These are phyloP conservation scores for Raffaelea deltoideospora DNA, from an alignment of 2,329 filamentous ascomycete genomes.

Conservation along the genomic window DNA sequence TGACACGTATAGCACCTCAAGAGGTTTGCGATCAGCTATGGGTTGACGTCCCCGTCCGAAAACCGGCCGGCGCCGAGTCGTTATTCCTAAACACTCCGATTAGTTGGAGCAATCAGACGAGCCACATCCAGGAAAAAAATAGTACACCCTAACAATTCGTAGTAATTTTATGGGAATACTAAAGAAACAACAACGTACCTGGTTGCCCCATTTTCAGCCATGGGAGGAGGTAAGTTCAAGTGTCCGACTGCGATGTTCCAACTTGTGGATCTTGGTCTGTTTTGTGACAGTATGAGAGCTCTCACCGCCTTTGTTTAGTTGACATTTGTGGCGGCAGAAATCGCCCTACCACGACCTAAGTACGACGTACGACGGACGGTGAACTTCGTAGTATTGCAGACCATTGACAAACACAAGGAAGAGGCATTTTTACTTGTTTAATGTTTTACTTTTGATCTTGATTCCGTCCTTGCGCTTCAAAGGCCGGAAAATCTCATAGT, in stretches of 20 bases:
- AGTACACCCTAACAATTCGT: not conserved
- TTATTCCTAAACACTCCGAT: not conserved
- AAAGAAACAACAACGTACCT: not conserved
- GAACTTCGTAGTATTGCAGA: no score
- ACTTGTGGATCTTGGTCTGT: no score
- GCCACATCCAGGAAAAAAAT: not conserved
- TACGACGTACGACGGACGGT: no score
- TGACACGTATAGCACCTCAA: slow-evolving; percentile 43
- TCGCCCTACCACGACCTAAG: no score
- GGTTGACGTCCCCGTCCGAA: slow-evolving; percentile 2
- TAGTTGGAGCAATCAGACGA: not conserved
- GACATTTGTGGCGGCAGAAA: no score
- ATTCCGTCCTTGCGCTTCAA: no score
- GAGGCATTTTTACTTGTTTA: no score
- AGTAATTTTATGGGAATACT: not conserved
- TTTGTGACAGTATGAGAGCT: no score
- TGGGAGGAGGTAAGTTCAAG: not conserved
- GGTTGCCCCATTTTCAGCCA: not conserved
- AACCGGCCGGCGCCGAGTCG: slow-evolving; percentile 2
- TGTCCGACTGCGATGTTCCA: not conserved
- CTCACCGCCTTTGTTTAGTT: no score
- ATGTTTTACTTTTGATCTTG: no score
- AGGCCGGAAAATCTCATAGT: no score
- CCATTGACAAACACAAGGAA: no score
- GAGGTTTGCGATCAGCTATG: not conserved